Evolutionary conservation across 331 rosid genomes (phyloP), one percentile per base, ranked within the genome.

Genomic region (Rosa hybrid): DNA sequence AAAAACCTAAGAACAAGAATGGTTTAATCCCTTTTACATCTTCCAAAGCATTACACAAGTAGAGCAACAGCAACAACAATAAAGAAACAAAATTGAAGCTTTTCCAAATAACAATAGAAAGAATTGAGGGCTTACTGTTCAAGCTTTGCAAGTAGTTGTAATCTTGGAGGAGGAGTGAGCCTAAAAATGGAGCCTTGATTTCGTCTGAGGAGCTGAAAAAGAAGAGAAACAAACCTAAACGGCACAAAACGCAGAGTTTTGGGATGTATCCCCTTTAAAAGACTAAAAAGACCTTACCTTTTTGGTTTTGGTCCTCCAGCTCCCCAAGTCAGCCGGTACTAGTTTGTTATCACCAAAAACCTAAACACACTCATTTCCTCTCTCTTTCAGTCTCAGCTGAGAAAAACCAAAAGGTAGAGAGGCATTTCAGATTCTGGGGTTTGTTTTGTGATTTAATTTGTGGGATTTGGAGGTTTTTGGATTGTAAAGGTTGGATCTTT

Each of bases 221-320:
- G 7, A 8, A 45, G 12, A 8, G 49, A 45, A 8, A 8, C 12
- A 44, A 7, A 56, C 53, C 53, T 42, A 72, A 18, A 7, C 4
- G 12, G 12, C 8, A 17, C 27, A 5, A 51, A 42, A 51, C 49
- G 77, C 27, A 11, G 48, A 0, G 42, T 51, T 73, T 30, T 50
- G 6, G 8, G 8, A 27, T 0, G 12, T 1, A 4, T 8, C 8
- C 27, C 12, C 12, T 56, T 16, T 50, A 41, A 77, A 77, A 8
- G 80, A 77, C 80, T 1, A 6, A 49, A 77, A n/a, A 20, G 20
- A 6, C 80, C 80, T 49, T 18, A 0, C 5, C 30, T 57, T 59
- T 60, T 4, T 8, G 1, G 4, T 23, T 44, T 41, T n/a, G 12
- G 7, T 2, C 68, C 8, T 45, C 72, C 72, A 6, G 13, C 54